Evolutionary conservation across 345 rosid genomes (phyloP), one percentile per base, ranked within the genome.

Genomic region (Reutealis trisperma): DNA sequence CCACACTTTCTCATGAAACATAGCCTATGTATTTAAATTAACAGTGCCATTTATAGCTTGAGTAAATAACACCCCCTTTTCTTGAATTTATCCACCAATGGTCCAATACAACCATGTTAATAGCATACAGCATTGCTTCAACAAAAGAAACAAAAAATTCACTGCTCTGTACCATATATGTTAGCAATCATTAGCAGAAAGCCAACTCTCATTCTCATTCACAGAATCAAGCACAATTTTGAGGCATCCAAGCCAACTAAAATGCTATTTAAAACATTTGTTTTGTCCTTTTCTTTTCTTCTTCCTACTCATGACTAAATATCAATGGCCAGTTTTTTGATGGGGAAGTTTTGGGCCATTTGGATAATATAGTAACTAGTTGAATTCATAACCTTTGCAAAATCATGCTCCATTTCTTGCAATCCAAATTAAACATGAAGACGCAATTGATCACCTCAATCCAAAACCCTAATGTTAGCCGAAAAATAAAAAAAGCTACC

Each of bases 41-140:
- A 22, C 37, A n/a, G 52, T 72, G 58, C 59, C 15, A 18, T 71
- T 19, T 21, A n/a, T 21, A 57, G 54, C 24, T 41, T 21, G 37
- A 41, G 9, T 14, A 7, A 7, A 67, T 44, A 8, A 13, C 70
- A 67, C 52, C 44, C 70, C 27, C 54, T 22, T 42, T 11, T 42
- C 32, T 24, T 42, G 51, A 22, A 49, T 61, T 62, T 65, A 34
- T 57, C 45, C 71, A 47, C 51, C 51, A 10, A 1, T 5, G 51
- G 51, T 32, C 18, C 77, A 74, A n/a, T 30, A 65, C 61, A 65
- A 45, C 30, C 8, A 16, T n/a, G 71, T 9, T 37, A 75, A 49
- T 57, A 65, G 10, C 37, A 30, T 3, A 42, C 14, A 47, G 3
- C 47, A 62, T 62, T 18, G 21, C 64, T 22, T 37, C 45, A 70